Base-by-base conservation (phyloP, 139 green algal species). In the Closterium sp. region DNA sequence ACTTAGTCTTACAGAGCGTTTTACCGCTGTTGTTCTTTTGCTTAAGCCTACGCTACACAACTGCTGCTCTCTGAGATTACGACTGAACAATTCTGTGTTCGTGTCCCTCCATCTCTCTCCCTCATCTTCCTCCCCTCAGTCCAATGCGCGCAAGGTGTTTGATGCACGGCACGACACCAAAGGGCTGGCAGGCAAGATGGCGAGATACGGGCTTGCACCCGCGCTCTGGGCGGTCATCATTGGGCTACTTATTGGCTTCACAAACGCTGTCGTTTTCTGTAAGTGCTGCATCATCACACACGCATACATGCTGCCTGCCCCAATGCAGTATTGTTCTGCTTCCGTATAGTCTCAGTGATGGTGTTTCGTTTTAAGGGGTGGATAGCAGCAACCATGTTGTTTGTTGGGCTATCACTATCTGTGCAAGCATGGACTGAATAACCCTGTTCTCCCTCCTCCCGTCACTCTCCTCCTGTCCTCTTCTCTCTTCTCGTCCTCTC, bases 171-270 rank as follows among this genome's bases (percentile, higher is more conserved):
- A n/a, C 30, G 79, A 91, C 34, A 31, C 28, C 11, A 92, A 92
- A 27, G 87, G 87, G 0, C 19, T 30, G 27, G 50, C 88, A 31
- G 90, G 42, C n/a, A 70, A 90, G 89, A 17, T 94, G 70, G 70
- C 31, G 11, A 27, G 70, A 27, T 73, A 31, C 31, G 93, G 93
- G 1, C 90, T 95, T 1, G 93, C 93, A 24, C 93, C 93, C 1
- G 28, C 85, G 24, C 93, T 95, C 0, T 94, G 91, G 93, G 85
- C 21, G 5, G 85, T 94, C 62, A 94, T 95, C 21, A 13, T 95
- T 2, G 29, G 28, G 0, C 88, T 95, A 0, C n/a, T 93, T 0
- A 32, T 93, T 0, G 31, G 31, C 34, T 94, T 94, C 89, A 93
- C 93, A 4, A 31, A 88, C 2, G 24, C 42, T 24, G 38, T 94